These are phyloP conservation scores for Spatholobus suberectus DNA, from an alignment of 306 rosid genomes.

Conservation along the genomic window DNA sequence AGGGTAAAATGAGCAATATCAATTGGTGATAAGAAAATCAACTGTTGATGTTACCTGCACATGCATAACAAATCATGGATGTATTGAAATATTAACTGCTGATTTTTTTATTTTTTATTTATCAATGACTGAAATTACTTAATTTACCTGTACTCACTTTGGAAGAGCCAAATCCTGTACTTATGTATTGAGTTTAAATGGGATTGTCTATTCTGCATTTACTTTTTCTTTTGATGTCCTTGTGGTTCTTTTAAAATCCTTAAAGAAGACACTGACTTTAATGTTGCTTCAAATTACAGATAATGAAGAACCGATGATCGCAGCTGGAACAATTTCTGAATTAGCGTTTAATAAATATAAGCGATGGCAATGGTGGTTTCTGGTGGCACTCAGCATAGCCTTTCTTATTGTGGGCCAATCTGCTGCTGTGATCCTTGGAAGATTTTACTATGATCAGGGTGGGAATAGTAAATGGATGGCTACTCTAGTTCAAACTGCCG, in stretches of 20 bases:
- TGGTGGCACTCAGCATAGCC: slow-evolving; percentile 65
- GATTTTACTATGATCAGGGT: slow-evolving; percentile 88
- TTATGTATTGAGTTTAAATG: not conserved
- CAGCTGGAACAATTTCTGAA: slow-evolving; percentile 39
- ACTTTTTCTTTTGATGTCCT: not conserved
- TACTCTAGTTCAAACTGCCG: slow-evolving; percentile 88
- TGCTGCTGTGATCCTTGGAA: slow-evolving; percentile 84
- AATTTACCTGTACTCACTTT: too few relatives aligned
- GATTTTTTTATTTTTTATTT: too few relatives aligned
- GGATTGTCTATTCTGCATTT: not conserved
- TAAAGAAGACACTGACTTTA: not conserved
- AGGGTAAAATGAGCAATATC: too few relatives aligned
- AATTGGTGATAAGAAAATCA: too few relatives aligned
- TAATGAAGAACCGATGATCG: slow-evolving; percentile 59
- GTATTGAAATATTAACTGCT: too few relatives aligned
- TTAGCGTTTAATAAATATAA: slow-evolving; percentile 53
- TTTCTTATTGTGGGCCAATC: slow-evolving; percentile 83
- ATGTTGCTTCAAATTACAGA: slow-evolving; percentile 49
- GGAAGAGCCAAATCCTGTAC: too few relatives aligned
- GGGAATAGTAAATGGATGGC: slow-evolving; percentile 97
- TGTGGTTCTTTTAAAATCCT: not conserved
- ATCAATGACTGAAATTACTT: too few relatives aligned
- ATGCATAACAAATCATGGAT: too few relatives aligned
- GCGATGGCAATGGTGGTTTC: slow-evolving; percentile 91
- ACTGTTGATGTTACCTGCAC: too few relatives aligned